A percentile compares a stretch with the other conserved stretches of the same genome.
These are phyloP conservation scores for Leavenworthia alabamica DNA, from an alignment of 345 rosid genomes.

Conservation along the genomic window DNA sequence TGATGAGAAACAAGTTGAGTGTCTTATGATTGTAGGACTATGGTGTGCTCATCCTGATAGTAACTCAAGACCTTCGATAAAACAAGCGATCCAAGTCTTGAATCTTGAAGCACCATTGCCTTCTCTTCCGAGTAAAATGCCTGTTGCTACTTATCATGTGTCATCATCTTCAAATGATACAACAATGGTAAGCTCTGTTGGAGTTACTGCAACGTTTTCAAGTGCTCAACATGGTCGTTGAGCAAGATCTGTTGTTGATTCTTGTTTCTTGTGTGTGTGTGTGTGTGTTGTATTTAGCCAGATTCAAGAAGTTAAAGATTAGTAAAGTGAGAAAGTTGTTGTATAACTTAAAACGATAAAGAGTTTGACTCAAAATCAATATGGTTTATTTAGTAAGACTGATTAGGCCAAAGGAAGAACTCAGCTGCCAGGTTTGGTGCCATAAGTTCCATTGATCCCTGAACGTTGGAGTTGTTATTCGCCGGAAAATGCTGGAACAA, in stretches of 20 bases:
- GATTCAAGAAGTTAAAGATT: slow-evolving; percentile 23
- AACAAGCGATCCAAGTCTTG: slow-evolving; percentile 48
- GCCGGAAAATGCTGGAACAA: slow-evolving; percentile 54
- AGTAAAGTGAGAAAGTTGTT: slow-evolving; percentile 10
- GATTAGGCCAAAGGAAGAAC: slow-evolving; percentile 76
- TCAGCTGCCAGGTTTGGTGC: slow-evolving; percentile 53
- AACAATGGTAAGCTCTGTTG: slow-evolving; percentile 25
- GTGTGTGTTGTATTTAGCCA: slow-evolving; percentile 17
- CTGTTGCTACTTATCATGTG: slow-evolving; percentile 34
- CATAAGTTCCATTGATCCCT: slow-evolving; percentile 39
- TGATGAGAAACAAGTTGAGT: slow-evolving; percentile 34
- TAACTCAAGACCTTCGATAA: slow-evolving; percentile 39
- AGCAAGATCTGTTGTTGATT: too few relatives aligned
- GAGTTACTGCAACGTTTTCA: slow-evolving; percentile 31
- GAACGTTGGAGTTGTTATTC: slow-evolving; percentile 31
- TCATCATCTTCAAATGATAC: slow-evolving; percentile 29
- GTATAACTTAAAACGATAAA: slow-evolving; percentile 8
- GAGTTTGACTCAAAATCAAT: not conserved
- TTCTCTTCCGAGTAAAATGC: slow-evolving; percentile 41
- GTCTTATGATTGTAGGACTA: slow-evolving; percentile 45
- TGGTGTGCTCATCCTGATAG: slow-evolving; percentile 63
- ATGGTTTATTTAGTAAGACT: slow-evolving; percentile 33
- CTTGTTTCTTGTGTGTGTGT: too few relatives aligned
- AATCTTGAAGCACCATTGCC: slow-evolving; percentile 40
- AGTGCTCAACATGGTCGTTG: slow-evolving; percentile 35